Evolutionary conservation across 2,329 filamentous ascomycete species (phyloP).

Genomic region (Mycosphaerella sp.): DNA sequence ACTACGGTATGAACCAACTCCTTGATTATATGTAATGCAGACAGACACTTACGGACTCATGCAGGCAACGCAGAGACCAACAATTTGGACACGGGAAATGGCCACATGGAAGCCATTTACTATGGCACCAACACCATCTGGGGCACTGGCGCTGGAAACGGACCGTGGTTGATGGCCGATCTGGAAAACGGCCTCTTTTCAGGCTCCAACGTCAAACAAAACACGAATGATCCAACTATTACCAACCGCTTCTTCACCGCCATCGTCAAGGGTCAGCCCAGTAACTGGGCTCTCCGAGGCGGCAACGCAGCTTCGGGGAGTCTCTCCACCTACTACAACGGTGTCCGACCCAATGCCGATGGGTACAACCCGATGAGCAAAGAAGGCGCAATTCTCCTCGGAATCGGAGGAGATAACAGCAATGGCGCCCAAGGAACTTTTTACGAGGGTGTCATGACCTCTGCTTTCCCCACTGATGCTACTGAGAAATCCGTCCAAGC

Average conservation of each 20-base stretch:
- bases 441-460: conserved; percentile 60
- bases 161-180: conserved; percentile 65
- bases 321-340: conserved; percentile 55
- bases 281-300: conserved; percentile 56
- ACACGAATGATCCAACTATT: conserved; percentile 50
- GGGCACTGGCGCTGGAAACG: conserved; percentile 53
- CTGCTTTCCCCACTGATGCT: conserved; percentile 55
- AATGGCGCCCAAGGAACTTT: conserved; percentile 48
- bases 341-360: conserved; percentile 44
- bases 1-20: conserved; percentile 32
- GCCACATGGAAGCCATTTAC: conserved; percentile 66
- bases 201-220: conserved; percentile 43
- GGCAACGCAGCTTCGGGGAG: conserved; percentile 50
- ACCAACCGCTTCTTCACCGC: conserved; percentile 53
- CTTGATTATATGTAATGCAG: neutral
- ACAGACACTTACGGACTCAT: too few species aligned
- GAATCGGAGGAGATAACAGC: conserved; percentile 64
- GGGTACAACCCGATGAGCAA: conserved; percentile 60
- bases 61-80: conserved; percentile 37
- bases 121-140: conserved; percentile 51
- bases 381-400: conserved; percentile 61
- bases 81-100: conserved; percentile 48
- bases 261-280: conserved; percentile 50
- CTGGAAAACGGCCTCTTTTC: conserved; percentile 63
- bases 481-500: conserved; percentile 49